Conservation (phyloP, 1,284 basidiomycete species). For the Hypsizygus ulmarius region DNA sequence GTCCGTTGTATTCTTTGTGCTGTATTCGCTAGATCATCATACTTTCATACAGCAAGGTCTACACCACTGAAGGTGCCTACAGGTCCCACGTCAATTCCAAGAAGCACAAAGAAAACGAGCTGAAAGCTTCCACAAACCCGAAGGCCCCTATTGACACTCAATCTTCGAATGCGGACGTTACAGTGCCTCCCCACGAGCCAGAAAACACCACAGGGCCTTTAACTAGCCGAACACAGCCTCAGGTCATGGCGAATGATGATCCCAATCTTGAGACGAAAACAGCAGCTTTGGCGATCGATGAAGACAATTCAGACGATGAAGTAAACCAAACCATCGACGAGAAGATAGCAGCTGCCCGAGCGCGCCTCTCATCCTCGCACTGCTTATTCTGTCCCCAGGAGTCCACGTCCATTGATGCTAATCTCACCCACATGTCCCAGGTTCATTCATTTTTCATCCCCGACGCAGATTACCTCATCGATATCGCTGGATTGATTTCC, state of each 20-base stretch:
- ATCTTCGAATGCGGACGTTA: constrained; percentile 6
- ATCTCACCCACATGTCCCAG: constrained; percentile 85
- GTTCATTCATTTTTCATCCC: constrained; percentile 96
- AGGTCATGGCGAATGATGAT: neutral
- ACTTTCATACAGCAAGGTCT: constrained; percentile 67
- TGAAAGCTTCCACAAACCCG: constrained; percentile 40
- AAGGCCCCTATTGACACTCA: neutral
- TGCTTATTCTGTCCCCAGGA: constrained; percentile 86
- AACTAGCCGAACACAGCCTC: constrained; percentile 1
- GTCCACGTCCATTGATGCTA: constrained; percentile 58
- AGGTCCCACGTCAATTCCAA: constrained; percentile 86
- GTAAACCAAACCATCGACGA: constrained; percentile 63
- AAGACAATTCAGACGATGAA: constrained; percentile 49
- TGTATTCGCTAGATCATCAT: constrained; percentile 5
- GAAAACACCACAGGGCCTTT: neutral
- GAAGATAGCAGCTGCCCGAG: constrained; percentile 74
- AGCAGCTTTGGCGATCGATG: constrained; percentile 24
- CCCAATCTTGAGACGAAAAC: constrained; percentile 3
- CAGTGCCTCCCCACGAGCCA: constrained; percentile 6
- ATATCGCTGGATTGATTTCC: constrained; percentile 77
- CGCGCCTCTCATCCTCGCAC: constrained; percentile 57
- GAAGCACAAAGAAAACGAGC: constrained; percentile 84
- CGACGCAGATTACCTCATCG: constrained; percentile 87
- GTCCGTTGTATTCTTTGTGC: constrained; percentile 41
- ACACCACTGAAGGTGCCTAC: constrained; percentile 89